Evolutionary conservation across 164 flowering plant species (phyloP).

Genomic region (Berberis vulgaris): DNA sequence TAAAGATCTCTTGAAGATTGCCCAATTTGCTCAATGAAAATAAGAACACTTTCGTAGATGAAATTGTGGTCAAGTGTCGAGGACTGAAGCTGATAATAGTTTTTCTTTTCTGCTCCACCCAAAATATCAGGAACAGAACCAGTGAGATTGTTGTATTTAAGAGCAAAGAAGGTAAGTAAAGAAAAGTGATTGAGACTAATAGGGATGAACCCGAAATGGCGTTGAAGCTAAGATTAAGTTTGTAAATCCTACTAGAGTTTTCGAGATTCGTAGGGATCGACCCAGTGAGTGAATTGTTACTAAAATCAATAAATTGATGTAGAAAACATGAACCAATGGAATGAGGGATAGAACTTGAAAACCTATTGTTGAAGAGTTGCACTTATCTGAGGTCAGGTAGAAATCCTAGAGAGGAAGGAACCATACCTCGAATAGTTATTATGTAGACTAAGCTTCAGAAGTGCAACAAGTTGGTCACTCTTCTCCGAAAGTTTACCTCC

Average conservation of each 20-base stretch:
- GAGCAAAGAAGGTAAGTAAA: constrained; percentile 56
- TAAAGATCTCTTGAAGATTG: constrained; percentile 39
- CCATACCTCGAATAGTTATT: constrained; percentile 55
- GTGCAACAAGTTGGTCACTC: constrained; percentile 57
- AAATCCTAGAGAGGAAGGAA: constrained; percentile 63
- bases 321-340: constrained; percentile 45
- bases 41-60: constrained; percentile 48
- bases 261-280: constrained; percentile 48
- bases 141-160: constrained; percentile 68
- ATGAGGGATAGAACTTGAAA: constrained; percentile 73
- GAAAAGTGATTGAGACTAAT: constrained; percentile 28
- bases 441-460: constrained; percentile 72
- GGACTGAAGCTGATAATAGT: constrained; percentile 29
- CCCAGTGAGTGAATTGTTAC: constrained; percentile 65
- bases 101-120: constrained; percentile 20
- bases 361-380: constrained; percentile 68
- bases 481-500: constrained; percentile 63
- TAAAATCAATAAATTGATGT: constrained; percentile 66
- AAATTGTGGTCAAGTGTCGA: constrained; percentile 51
- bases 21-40: constrained; percentile 32
- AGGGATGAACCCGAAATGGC: constrained; percentile 60
- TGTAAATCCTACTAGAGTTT: constrained; percentile 45
- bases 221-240: constrained; percentile 76
- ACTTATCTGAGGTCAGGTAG: constrained; percentile 70
- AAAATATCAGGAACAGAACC: constrained; percentile 62